These are phyloP conservation scores for Apiotrichum domesticum DNA, from an alignment of 1,284 basidiomycete species.

Conservation along the genomic window DNA sequence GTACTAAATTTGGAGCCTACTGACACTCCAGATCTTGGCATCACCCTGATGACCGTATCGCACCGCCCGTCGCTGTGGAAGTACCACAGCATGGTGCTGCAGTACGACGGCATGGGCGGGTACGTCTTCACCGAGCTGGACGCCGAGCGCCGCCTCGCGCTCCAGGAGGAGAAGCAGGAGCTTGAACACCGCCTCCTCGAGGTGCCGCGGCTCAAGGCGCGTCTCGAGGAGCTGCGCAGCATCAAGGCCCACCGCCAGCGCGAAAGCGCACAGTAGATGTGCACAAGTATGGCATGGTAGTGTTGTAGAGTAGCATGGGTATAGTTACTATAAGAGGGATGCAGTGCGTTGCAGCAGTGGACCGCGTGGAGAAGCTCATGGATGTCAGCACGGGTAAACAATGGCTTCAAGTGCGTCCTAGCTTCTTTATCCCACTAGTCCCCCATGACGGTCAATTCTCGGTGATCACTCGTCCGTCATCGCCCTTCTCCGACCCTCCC, in stretches of 20 bases:
- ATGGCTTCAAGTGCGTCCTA: no score
- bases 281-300: no score
- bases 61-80: slow-evolving; percentile 92
- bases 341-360: no score
- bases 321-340: no score
- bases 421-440: no score
- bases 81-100: slow-evolving; percentile 86
- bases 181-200: slow-evolving; percentile 72
- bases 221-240: slow-evolving; percentile 64
- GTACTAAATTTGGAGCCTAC: slow-evolving; percentile 8
- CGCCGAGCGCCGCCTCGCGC: slow-evolving; percentile 78
- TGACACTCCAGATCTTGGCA: slow-evolving; percentile 56
- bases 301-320: no score
- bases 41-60: slow-evolving; percentile 84
- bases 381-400: no score
- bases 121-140: slow-evolving; percentile 76
- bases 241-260: slow-evolving; percentile 28
- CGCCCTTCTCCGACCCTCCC: no score
- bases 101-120: slow-evolving; percentile 62
- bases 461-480: no score
- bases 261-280: no score
- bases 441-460: no score
- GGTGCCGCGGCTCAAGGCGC: slow-evolving; percentile 75
- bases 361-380: no score
- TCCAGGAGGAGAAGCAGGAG: slow-evolving; percentile 90